A percentile compares a stretch with the other conserved stretches of the same genome.
Evolutionary conservation across 768 basidiomycete genomes (phyloP).

Genomic region (Russula lepida): DNA sequence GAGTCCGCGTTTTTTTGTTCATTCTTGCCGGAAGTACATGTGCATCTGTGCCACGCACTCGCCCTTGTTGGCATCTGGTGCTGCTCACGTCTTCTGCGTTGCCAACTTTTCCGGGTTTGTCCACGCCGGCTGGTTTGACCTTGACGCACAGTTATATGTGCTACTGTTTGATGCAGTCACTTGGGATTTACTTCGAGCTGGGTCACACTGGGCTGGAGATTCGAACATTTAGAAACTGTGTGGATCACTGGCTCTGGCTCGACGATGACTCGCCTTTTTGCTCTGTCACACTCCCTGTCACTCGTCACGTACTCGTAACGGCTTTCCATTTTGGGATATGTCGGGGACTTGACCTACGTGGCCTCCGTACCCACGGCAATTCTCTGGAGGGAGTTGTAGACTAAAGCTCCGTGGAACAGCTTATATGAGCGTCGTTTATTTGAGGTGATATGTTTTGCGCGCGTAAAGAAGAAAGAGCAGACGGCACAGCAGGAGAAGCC

Average conservation of each 20-base stretch:
- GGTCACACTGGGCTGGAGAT: conserved; percentile 11
- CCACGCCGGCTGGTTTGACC: background rate
- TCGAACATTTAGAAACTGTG: background rate
- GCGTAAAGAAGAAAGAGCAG: background rate
- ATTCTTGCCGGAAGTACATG: background rate
- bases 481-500: too few relatives aligned
- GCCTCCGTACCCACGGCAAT: background rate
- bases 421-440: background rate
- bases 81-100: background rate
- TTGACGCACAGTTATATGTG: conserved; percentile 6
- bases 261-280: conserved; percentile 9
- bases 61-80: background rate
- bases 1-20: background rate
- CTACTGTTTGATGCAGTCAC: conserved; percentile 7
- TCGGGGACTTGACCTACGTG: background rate
- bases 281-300: background rate
- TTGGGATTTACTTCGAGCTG: background rate
- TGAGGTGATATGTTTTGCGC: background rate
- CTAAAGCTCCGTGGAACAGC: too few relatives aligned
- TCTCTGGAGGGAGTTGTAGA: background rate
- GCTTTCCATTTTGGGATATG: background rate
- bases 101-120: background rate
- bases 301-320: background rate
- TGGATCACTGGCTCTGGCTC: background rate
- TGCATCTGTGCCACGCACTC: background rate